Percentiles rank a stretch among this genome's conserved stretches.
These are phyloP conservation scores for Russula sp. DNA, from an alignment of 768 basidiomycete species.

Conservation along the genomic window DNA sequence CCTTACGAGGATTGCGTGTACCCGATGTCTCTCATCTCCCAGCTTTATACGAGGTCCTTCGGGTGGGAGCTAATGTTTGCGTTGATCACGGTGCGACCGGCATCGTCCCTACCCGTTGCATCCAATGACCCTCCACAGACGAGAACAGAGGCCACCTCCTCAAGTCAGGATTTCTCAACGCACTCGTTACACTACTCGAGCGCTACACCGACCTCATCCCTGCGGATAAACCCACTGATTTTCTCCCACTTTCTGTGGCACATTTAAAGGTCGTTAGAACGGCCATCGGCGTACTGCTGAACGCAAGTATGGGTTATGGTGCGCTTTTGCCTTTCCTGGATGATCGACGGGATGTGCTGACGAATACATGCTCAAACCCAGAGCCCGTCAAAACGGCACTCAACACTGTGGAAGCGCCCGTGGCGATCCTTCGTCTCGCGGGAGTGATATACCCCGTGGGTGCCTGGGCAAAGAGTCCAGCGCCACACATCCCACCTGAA, in stretches of 20 bases:
- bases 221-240: slow-evolving; percentile 36
- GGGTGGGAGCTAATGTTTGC: slow-evolving; percentile 79
- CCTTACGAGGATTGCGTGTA: slow-evolving; percentile 49
- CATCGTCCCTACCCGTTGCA: slow-evolving; percentile 3
- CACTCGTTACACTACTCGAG: slow-evolving; percentile 63
- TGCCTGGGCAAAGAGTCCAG: slow-evolving; percentile 49
- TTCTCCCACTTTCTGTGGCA: slow-evolving; percentile 52
- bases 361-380: slow-evolving; percentile 34
- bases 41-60: slow-evolving; percentile 64
- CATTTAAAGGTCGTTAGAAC: slow-evolving; percentile 76
- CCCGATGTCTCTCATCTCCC: slow-evolving; percentile 48
- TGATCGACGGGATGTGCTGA: slow-evolving; percentile 11
- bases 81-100: slow-evolving; percentile 68
- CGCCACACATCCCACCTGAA: slow-evolving; percentile 34
- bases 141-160: slow-evolving; percentile 69
- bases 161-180: slow-evolving; percentile 67
- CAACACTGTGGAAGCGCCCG: slow-evolving; percentile 63
- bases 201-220: slow-evolving; percentile 54
- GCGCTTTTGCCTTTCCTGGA: slow-evolving; percentile 31
- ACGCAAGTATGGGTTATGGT: slow-evolving; percentile 78
- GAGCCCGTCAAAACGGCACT: slow-evolving; percentile 70
- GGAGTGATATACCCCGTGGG: slow-evolving; percentile 70
- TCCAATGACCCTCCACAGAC: slow-evolving; percentile 44
- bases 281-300: slow-evolving; percentile 74
- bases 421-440: slow-evolving; percentile 66